A percentile compares a stretch with the other conserved stretches of the same genome.
Conservation (phyloP, 2,329 filamentous ascomycete genomes). For the Trichoderma oligosporum region DNA sequence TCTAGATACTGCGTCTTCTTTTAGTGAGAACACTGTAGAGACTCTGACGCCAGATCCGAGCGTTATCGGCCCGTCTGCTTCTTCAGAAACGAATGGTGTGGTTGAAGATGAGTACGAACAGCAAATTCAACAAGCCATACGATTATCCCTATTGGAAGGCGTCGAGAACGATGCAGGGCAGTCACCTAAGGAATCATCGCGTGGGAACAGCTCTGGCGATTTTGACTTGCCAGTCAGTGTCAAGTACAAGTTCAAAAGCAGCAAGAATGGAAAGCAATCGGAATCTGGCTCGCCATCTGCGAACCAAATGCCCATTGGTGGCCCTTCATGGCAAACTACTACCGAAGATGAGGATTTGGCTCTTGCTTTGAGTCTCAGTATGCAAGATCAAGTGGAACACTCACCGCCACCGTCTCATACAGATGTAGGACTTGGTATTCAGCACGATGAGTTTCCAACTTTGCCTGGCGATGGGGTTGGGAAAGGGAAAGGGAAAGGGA, state of each 20-base stretch:
- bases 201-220: slow-evolving; percentile 44
- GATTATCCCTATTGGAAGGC: slow-evolving; percentile 57
- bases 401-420: slow-evolving; percentile 12
- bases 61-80: slow-evolving; percentile 30
- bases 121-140: slow-evolving; percentile 60
- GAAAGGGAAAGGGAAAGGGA: slow-evolving; percentile 50
- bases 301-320: slow-evolving; percentile 35
- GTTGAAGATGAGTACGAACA: slow-evolving; percentile 49
- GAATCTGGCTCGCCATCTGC: slow-evolving; percentile 35
- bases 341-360: slow-evolving; percentile 54
- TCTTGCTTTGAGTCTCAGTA: slow-evolving; percentile 56
- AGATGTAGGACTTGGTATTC: slow-evolving; percentile 19
- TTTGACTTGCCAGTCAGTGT: slow-evolving; percentile 52
- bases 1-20: slow-evolving; percentile 42
- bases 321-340: slow-evolving; percentile 25
- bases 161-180: slow-evolving; percentile 44
- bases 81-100: slow-evolving; percentile 36
- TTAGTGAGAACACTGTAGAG: slow-evolving; percentile 41
- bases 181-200: slow-evolving; percentile 34
- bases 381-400: slow-evolving; percentile 47
- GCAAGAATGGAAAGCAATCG: slow-evolving; percentile 39
- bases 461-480: slow-evolving; percentile 41
- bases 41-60: slow-evolving; percentile 56
- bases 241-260: slow-evolving; percentile 43
- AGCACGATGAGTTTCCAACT: slow-evolving; percentile 40